Evolutionary conservation across 2,329 filamentous ascomycete genomes (phyloP).

Genomic region (Grosmannia penicillata): DNA sequence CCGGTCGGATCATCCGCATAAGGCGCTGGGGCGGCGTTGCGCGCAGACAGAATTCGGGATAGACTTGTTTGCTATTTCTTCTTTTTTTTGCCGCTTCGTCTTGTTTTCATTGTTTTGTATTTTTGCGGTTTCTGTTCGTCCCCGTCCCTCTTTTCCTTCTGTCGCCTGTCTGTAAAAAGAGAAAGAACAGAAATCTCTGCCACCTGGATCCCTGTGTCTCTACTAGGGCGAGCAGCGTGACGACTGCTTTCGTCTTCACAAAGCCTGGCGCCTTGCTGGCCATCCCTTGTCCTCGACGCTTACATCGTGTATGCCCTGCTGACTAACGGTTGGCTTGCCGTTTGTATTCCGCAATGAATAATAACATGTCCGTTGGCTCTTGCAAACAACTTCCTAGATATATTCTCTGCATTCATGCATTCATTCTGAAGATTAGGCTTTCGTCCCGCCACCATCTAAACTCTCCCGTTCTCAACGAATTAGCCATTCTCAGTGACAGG

Average conservation of each 20-base stretch:
- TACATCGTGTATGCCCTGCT: too few relatives aligned
- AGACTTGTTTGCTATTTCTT: constrained; percentile 1
- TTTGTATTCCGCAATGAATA: too few relatives aligned
- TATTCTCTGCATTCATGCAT: too few relatives aligned
- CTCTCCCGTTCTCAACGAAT: too few relatives aligned
- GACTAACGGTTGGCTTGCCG: too few relatives aligned
- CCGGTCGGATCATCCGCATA: constrained; percentile 3
- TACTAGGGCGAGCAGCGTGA: background rate
- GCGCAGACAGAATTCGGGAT: constrained; percentile 4
- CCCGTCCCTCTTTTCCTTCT: background rate
- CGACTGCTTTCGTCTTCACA: background rate
- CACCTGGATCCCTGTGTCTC: too few relatives aligned
- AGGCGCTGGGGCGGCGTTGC: constrained; percentile 4
- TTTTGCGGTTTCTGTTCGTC: background rate
- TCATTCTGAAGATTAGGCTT: too few relatives aligned
- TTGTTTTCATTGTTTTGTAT: background rate
- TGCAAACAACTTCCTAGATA: too few relatives aligned
- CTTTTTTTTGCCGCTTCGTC: background rate
- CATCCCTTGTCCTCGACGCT: too few relatives aligned
- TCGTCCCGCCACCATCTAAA: too few relatives aligned
- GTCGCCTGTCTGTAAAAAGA: background rate
- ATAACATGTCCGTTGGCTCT: too few relatives aligned
- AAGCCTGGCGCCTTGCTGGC: too few relatives aligned
- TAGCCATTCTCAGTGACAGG: background rate
- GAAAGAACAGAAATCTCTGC: background rate